Conservation (phyloP, 2,329 filamentous ascomycete species). For the Botrytis cinerea region DNA sequence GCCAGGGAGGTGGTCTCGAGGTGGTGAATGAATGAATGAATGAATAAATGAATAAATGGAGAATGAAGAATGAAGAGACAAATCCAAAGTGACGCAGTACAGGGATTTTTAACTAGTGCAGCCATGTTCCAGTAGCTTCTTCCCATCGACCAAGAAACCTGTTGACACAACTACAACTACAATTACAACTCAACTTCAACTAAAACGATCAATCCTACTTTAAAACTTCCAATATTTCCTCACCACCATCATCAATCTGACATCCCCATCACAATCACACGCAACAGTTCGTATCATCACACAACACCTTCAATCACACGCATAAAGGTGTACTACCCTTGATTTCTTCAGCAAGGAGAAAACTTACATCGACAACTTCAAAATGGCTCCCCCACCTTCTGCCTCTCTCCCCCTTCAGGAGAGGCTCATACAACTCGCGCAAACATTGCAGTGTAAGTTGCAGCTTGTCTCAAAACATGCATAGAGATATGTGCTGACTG, state of each 20-base stretch:
- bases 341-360: not conserved
- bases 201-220: not conserved
- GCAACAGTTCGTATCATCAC: not conserved
- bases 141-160: constrained; percentile 5
- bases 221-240: not conserved
- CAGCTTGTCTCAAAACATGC: constrained; percentile 35
- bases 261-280: not conserved
- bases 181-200: not conserved
- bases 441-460: constrained; percentile 87
- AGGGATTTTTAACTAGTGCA: constrained; percentile 19
- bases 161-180: not conserved
- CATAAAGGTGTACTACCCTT: not conserved
- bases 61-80: no score
- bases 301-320: not conserved
- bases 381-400: constrained; percentile 42
- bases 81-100: constrained; percentile 11
- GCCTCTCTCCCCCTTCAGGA: constrained; percentile 40
- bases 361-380: not conserved
- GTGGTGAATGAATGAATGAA: no score
- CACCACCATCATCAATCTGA: not conserved
- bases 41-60: no score
- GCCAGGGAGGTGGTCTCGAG: no score
- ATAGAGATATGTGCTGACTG: constrained; percentile 26
- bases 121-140: constrained; percentile 22
- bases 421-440: constrained; percentile 74